Base-by-base conservation (phyloP, 257 asterid species). In the Nyctanthes arbortristis region DNA sequence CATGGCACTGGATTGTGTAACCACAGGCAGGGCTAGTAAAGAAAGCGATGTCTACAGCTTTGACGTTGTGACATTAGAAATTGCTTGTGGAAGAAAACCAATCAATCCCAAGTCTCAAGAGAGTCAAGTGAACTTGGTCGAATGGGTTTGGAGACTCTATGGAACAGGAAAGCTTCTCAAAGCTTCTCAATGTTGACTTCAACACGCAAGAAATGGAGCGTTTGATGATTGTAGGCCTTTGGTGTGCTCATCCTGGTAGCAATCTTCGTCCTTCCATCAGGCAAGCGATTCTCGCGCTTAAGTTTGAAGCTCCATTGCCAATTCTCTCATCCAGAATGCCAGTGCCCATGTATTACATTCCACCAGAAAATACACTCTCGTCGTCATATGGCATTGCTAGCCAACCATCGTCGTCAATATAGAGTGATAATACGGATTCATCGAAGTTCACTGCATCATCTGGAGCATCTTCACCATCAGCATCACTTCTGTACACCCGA, bases 261-360 rank as follows among this genome's bases (percentile, higher is more conserved):
- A 24, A 35, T 32, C 14, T 7, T 2, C 66, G 75, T 5, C 83
- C 80, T 12, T 28, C 83, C 5, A 62, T 74, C 2, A 43, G 64
- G 61, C 75, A 70, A 56, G 83, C 77, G 11, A 60, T 71, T 39
- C 76, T 24, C 0, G 77, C 59, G 1, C 76, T 67, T 0, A 54
- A 36, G 8, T 57, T 63, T 43, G 72, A 74, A 36, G 74, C 61
- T 29, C 31, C 52, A 7, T 34, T 62, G 32, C 79, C 72, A 0
- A n/a, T 34, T 67, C 78, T 83, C 5, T 76, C 82, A 18, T 30
- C 67, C 22, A 73, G 30, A 57, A 75, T 75, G 83, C 88, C 88
- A 1, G 57, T 67, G 45, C 78, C 80, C 2, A 73, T 67, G 2
- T 78, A 80, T 27, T 33, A 22, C 40, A 49, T 69, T 22, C 78